These are phyloP conservation scores for Millerozyma acaciae DNA, from an alignment of 805 yeast species.

Conservation along the genomic window DNA sequence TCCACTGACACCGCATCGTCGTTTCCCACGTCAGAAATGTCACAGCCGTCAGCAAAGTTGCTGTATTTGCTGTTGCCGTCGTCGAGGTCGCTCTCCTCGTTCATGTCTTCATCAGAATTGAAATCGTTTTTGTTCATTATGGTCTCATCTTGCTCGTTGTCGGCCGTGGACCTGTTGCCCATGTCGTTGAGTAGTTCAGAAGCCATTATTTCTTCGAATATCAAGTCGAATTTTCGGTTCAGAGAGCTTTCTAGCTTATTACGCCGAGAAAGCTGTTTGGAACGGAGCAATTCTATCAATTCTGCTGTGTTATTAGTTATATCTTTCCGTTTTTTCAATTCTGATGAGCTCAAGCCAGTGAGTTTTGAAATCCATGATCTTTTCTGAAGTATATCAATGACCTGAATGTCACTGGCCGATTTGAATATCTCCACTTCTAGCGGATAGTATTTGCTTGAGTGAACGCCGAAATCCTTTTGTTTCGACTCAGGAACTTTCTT, in stretches of 20 bases:
- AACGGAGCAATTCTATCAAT: constrained; percentile 8
- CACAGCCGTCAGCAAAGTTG: constrained; percentile 14
- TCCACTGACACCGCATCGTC: constrained; percentile 20
- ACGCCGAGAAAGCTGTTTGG: constrained; percentile 5
- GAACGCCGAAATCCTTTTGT: constrained; percentile 64
- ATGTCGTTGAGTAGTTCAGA: constrained; percentile 1
- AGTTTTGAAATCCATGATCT: constrained; percentile 21
- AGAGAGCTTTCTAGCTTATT: constrained; percentile 5
- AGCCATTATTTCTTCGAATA: constrained; percentile 8
- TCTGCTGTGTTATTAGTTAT: constrained; percentile 7
- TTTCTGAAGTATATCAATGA: constrained; percentile 16
- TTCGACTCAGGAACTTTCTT: constrained; percentile 41
- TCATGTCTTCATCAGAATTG: constrained; percentile 10
- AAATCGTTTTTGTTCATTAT: too few relatives aligned
- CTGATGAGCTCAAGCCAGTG: constrained; percentile 5
- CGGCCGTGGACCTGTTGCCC: neutral
- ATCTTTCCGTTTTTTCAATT: constrained; percentile 7
- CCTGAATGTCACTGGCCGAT: constrained; percentile 44
- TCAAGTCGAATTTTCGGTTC: constrained; percentile 6
- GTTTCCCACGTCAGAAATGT: constrained; percentile 16
- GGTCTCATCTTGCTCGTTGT: too few relatives aligned
- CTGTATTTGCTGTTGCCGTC: constrained; percentile 13
- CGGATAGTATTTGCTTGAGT: constrained; percentile 65
- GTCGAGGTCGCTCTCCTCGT: constrained; percentile 23
- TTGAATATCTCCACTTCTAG: constrained; percentile 59